phyloP scores from a whole-genome alignment of 495 filamentous ascomycete species.

The Lophiostoma macrostomum region DNA sequence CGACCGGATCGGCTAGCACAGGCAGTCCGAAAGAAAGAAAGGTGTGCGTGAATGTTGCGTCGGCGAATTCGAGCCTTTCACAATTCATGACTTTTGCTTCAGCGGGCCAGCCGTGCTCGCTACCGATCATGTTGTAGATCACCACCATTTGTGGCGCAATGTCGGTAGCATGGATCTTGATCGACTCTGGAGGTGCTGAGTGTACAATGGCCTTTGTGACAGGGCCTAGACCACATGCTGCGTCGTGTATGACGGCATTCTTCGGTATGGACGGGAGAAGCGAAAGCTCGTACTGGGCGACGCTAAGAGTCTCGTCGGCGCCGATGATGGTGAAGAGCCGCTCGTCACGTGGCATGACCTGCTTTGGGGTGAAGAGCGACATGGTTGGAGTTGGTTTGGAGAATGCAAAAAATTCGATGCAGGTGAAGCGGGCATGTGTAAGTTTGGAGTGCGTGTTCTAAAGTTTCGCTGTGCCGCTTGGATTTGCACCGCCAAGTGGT shows the following conservation, averaged over 20 bases:
- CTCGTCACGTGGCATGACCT: not conserved
- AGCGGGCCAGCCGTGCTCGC: not conserved
- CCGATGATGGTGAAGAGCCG: not conserved
- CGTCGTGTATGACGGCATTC: not conserved
- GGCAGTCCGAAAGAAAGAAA: not conserved
- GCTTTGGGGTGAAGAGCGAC: not conserved
- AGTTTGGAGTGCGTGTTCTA: no score
- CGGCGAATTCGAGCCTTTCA: not conserved
- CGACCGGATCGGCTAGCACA: not conserved
- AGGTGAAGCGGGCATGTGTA: no score
- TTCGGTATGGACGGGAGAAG: not conserved
- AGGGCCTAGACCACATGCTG: not conserved
- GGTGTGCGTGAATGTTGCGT: not conserved
- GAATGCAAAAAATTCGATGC: no score
- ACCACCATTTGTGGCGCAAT: not conserved
- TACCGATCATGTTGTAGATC: not conserved
- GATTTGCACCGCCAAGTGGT: no score
- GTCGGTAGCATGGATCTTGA: not conserved
- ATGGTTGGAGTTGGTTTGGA: no score
- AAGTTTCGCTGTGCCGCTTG: no score
- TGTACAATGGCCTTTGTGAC: not conserved
- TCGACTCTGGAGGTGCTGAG: not conserved
- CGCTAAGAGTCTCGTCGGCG: not conserved
- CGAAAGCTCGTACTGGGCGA: not conserved
- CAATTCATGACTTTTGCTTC: not conserved